Percentiles rank a stretch among this genome's conserved stretches.
phyloP scores from a whole-genome alignment of 1,284 basidiomycete genomes.

The Cryptococcus sp. region DNA sequence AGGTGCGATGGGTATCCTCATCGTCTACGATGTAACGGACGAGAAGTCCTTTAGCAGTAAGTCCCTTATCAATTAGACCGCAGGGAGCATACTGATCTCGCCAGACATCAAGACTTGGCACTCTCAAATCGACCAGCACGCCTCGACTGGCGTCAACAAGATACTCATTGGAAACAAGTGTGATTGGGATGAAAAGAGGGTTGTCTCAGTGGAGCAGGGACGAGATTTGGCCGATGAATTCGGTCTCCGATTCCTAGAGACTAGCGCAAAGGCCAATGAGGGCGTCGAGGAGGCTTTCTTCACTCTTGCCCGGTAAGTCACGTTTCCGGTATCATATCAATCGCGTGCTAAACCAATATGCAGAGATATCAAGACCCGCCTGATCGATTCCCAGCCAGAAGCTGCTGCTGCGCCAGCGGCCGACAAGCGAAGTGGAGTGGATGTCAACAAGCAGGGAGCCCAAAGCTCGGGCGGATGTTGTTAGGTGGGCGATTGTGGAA shows the following conservation, averaged over 20 bases:
- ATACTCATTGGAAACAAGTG: constrained; percentile 99
- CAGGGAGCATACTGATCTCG: background rate
- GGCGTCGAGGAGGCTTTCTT: constrained; percentile 99
- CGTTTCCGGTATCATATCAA: background rate
- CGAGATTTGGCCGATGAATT: constrained; percentile 71
- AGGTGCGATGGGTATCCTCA: constrained; percentile 97
- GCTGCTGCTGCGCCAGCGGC: constrained; percentile 23
- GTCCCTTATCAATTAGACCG: constrained; percentile 35
- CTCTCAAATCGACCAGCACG: constrained; percentile 97
- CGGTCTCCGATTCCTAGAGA: constrained; percentile 95
- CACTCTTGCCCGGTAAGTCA: constrained; percentile 78
- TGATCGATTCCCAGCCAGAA: constrained; percentile 86
- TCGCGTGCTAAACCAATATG: background rate
- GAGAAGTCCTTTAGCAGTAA: constrained; percentile 95
- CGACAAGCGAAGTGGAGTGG: constrained; percentile 33
- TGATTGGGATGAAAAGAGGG: constrained; percentile 96
- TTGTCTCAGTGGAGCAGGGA: constrained; percentile 69
- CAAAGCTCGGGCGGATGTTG: constrained; percentile 38
- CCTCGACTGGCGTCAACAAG: constrained; percentile 98
- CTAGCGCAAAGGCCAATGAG: constrained; percentile 94
- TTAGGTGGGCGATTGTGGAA: constrained; percentile 8
- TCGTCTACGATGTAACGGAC: constrained; percentile 98
- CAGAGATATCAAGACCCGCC: constrained; percentile 92
- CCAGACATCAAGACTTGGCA: constrained; percentile 99
- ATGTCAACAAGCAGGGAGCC: constrained; percentile 33